phyloP scores from a whole-genome alignment of 2,329 filamentous ascomycete genomes.

The Drechslera avenae region DNA sequence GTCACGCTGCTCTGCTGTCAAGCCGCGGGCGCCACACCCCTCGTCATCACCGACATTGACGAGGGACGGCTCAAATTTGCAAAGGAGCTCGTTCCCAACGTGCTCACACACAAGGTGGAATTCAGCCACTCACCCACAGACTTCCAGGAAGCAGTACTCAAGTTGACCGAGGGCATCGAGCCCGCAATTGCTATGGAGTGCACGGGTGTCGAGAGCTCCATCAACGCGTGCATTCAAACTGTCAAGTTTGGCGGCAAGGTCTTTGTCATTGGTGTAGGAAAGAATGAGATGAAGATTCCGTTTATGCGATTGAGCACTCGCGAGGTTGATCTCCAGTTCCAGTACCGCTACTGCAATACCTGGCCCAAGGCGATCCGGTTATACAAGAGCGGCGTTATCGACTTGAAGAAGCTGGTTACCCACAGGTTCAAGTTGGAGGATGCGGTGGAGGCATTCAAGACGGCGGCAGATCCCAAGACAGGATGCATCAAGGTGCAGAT shows the following conservation, averaged over 20 bases:
- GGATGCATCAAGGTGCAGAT: conserved; percentile 99
- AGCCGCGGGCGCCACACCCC: conserved; percentile 85
- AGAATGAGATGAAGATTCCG: conserved; percentile 92
- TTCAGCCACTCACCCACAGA: conserved; percentile 68
- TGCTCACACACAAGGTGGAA: conserved; percentile 79
- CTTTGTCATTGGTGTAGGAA: conserved; percentile 94
- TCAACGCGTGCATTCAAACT: conserved; percentile 84
- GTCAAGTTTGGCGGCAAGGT: conserved; percentile 96
- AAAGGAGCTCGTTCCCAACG: conserved; percentile 77
- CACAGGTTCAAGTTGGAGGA: conserved; percentile 85
- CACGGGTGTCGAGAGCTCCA: conserved; percentile 90
- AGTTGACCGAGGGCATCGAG: conserved; percentile 72
- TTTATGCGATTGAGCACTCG: conserved; percentile 92
- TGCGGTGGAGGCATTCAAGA: conserved; percentile 86
- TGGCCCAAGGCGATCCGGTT: conserved; percentile 93
- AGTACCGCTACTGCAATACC: conserved; percentile 95
- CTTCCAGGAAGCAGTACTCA: conserved; percentile 70
- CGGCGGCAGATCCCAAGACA: conserved; percentile 83
- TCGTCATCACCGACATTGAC: conserved; percentile 95
- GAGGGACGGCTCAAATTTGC: conserved; percentile 84
- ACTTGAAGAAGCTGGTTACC: conserved; percentile 81
- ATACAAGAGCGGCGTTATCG: conserved; percentile 81
- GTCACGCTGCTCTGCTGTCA: conserved; percentile 79
- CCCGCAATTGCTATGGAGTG: conserved; percentile 86
- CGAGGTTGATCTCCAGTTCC: conserved; percentile 94